Conservation (phyloP, 2,329 filamentous ascomycete genomes). For the Aspergillus nomiae region DNA sequence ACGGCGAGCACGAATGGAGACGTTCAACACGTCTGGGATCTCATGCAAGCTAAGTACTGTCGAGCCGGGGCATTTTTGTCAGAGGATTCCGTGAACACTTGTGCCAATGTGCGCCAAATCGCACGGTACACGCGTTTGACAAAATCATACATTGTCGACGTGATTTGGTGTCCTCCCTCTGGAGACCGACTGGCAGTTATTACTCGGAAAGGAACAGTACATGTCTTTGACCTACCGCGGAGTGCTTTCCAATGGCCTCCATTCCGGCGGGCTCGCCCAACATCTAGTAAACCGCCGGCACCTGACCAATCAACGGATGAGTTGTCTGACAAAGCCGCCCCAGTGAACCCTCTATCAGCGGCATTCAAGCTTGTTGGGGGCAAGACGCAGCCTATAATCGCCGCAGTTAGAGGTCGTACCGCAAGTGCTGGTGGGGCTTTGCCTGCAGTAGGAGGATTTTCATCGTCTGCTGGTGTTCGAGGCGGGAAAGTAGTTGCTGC, state of each 20-base stretch:
- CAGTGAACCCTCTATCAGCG: conserved; percentile 60
- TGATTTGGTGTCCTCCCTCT: conserved; percentile 80
- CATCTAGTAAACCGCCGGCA: conserved; percentile 36
- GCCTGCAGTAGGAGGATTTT: conserved; percentile 45
- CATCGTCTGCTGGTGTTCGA: conserved; percentile 49
- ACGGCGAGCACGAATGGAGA: conserved; percentile 53
- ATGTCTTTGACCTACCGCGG: conserved; percentile 83
- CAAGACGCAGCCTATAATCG: conserved; percentile 62
- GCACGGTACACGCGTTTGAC: conserved; percentile 91
- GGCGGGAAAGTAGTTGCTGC: conserved; percentile 52
- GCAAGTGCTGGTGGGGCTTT: conserved; percentile 50
- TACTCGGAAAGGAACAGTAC: conserved; percentile 92
- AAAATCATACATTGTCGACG: conserved; percentile 84
- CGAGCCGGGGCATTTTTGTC: conserved; percentile 40
- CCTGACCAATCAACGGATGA: conserved; percentile 51
- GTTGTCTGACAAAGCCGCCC: conserved; percentile 45
- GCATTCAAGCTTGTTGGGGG: conserved; percentile 70
- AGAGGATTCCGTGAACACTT: conserved; percentile 34
- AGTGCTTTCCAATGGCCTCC: conserved; percentile 88
- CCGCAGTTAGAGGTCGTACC: conserved; percentile 62
- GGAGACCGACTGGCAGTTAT: conserved; percentile 85
- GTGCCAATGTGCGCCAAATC: conserved; percentile 70
- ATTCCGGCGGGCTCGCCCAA: conserved; percentile 52
- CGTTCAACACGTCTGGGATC: conserved; percentile 53
- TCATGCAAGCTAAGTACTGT: conserved; percentile 50